phyloP scores from a whole-genome alignment of 345 rosid species.

The Melastoma malabathricum region DNA sequence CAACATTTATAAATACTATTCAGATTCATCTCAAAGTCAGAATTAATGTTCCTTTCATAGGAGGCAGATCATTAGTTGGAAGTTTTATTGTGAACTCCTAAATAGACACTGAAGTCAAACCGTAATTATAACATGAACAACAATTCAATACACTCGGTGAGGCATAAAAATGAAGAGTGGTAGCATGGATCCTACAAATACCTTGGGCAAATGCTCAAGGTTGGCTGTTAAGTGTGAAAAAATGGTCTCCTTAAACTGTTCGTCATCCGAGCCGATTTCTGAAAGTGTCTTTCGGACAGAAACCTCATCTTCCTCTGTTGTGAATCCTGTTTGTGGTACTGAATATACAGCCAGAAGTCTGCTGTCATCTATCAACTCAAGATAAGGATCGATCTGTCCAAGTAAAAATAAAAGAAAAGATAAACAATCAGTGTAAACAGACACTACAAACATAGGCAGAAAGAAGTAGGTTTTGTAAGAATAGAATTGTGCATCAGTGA shows the following conservation, averaged over 20 bases:
- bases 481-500: background rate
- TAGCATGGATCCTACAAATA: constrained; percentile 8
- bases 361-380: constrained; percentile 48
- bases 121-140: too few species aligned
- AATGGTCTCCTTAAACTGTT: constrained; percentile 42
- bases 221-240: constrained; percentile 40
- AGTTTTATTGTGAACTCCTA: too few species aligned
- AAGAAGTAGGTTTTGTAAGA: background rate
- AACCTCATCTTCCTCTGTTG: constrained; percentile 53
- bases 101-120: too few species aligned
- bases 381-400: constrained; percentile 67
- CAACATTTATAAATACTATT: too few species aligned
- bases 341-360: constrained; percentile 38
- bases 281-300: constrained; percentile 41
- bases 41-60: too few species aligned
- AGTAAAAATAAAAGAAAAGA: constrained; percentile 8
- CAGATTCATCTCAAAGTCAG: too few species aligned
- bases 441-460: too few species aligned
- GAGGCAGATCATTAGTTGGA: too few species aligned
- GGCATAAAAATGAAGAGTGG: too few species aligned
- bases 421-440: background rate
- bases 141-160: too few species aligned
- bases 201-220: constrained; percentile 56
- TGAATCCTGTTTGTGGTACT: constrained; percentile 14
- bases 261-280: constrained; percentile 31